These are phyloP conservation scores for Cephalotrichum gorgonifer DNA, from an alignment of 2,329 filamentous ascomycete species.

Conservation along the genomic window DNA sequence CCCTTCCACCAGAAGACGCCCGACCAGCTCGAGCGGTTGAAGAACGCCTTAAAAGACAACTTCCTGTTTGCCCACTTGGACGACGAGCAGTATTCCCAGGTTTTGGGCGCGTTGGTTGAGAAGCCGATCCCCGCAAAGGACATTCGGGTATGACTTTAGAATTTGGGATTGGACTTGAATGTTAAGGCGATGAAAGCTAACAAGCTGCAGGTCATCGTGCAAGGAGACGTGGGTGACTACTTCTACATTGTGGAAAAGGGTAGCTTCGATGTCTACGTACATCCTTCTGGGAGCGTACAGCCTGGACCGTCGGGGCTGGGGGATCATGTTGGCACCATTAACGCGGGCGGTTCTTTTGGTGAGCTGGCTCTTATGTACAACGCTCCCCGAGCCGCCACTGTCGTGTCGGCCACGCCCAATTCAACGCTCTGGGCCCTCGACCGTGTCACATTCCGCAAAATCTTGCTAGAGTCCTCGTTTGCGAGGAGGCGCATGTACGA, in stretches of 20 bases:
- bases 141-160: conserved; percentile 47
- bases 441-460: conserved; percentile 91
- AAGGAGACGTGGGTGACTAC: conserved; percentile 92
- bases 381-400: conserved; percentile 86
- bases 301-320: conserved; percentile 76
- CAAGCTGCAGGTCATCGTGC: conserved; percentile 66
- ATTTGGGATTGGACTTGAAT: background rate
- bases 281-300: conserved; percentile 64
- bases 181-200: background rate
- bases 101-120: conserved; percentile 83
- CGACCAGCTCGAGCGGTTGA: conserved; percentile 72
- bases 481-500: conserved; percentile 95
- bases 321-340: conserved; percentile 68
- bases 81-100: conserved; percentile 80
- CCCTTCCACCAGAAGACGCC: conserved; percentile 73
- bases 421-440: conserved; percentile 91
- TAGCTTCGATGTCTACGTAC: conserved; percentile 84
- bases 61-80: conserved; percentile 93
- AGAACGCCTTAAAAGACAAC: conserved; percentile 74
- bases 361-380: conserved; percentile 99
- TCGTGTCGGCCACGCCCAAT: conserved; percentile 67
- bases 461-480: conserved; percentile 97
- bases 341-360: conserved; percentile 86
- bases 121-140: conserved; percentile 91
- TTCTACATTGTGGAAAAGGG: conserved; percentile 96